phyloP scores from a whole-genome alignment of 805 yeast species.

The Candida gorgasii region DNA sequence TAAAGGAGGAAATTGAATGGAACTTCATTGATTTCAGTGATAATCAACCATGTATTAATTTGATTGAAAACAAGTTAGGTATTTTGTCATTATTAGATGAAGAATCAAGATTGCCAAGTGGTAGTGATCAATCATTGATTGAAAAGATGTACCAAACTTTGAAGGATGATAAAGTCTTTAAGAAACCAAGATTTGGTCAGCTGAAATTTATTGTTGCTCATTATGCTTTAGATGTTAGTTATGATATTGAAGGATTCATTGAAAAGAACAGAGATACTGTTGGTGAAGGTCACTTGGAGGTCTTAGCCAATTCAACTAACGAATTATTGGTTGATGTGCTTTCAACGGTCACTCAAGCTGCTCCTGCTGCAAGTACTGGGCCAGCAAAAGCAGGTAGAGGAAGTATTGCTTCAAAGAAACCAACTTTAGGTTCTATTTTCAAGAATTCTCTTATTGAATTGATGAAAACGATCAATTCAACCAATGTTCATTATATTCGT shows the following conservation, averaged over 20 bases:
- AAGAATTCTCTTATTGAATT: conserved; percentile 88
- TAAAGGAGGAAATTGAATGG: conserved; percentile 93
- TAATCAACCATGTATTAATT: conserved; percentile 93
- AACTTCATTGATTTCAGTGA: conserved; percentile 93
- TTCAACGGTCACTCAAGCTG: conserved; percentile 59
- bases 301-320: conserved; percentile 68
- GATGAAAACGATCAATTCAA: conserved; percentile 89
- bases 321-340: conserved; percentile 65
- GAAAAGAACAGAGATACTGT: conserved; percentile 98
- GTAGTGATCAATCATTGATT: conserved; percentile 89
- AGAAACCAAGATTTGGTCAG: conserved; percentile 93
- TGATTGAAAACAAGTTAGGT: conserved; percentile 89
- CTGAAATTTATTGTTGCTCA: conserved; percentile 87
- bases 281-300: conserved; percentile 91
- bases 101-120: conserved; percentile 92
- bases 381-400: conserved; percentile 20
- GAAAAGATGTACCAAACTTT: conserved; percentile 85
- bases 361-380: conserved; percentile 44
- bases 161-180: conserved; percentile 75
- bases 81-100: conserved; percentile 87
- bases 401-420: conserved; percentile 61
- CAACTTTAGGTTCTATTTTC: conserved; percentile 93
- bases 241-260: conserved; percentile 91
- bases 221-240: conserved; percentile 91
- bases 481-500: conserved; percentile 94